These are phyloP conservation scores for Achaetomiella virescens DNA, from an alignment of 495 filamentous ascomycete genomes.

Conservation along the genomic window DNA sequence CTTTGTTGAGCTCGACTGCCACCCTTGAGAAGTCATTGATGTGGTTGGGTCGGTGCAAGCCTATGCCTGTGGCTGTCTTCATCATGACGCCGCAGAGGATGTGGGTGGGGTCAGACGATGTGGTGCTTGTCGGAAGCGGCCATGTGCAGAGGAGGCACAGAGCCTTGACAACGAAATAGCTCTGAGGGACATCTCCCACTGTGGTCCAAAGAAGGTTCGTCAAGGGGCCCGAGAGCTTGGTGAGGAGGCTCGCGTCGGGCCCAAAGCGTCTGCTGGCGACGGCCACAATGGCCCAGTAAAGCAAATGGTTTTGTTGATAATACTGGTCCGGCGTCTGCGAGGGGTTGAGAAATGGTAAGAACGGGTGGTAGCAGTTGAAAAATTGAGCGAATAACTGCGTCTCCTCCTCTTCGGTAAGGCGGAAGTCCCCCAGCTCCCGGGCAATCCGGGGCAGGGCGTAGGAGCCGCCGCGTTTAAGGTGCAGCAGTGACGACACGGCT, in stretches of 20 bases:
- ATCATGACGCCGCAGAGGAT: constrained; percentile 89
- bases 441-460: constrained; percentile 46
- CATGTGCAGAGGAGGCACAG: constrained; percentile 84
- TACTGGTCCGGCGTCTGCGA: constrained; percentile 67
- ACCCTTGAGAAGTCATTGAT: constrained; percentile 85
- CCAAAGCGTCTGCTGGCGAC: constrained; percentile 73
- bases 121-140: constrained; percentile 83
- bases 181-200: constrained; percentile 74
- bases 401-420: constrained; percentile 65
- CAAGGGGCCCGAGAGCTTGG: constrained; percentile 63
- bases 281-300: constrained; percentile 84
- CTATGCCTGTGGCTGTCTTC: constrained; percentile 85
- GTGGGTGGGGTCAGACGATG: constrained; percentile 80
- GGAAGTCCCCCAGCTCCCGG: constrained; percentile 65
- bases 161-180: constrained; percentile 85
- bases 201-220: constrained; percentile 76
- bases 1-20: constrained; percentile 72
- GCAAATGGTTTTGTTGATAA: constrained; percentile 62
- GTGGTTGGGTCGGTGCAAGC: constrained; percentile 82
- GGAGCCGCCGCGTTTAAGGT: constrained; percentile 57
- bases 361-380: constrained; percentile 78
- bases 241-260: constrained; percentile 58
- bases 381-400: constrained; percentile 72
- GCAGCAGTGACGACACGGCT: constrained; percentile 74
- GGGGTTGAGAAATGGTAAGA: constrained; percentile 73